Conservation (phyloP, 768 basidiomycete genomes). For the Gelatoporia subvermispora region DNA sequence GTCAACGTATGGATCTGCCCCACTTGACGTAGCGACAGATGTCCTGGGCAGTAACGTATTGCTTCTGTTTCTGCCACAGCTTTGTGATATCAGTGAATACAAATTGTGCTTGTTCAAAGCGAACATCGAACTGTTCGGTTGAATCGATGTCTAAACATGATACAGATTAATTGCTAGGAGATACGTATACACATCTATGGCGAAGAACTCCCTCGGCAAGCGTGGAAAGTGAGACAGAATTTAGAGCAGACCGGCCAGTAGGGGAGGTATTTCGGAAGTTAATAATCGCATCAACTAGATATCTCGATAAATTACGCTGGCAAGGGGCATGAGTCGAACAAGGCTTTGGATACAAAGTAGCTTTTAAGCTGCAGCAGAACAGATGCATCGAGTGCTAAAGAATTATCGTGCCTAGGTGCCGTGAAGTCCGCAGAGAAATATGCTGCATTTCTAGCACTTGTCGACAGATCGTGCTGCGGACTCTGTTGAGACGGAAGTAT, state of each 20-base stretch:
- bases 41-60: slow-evolving; percentile 8
- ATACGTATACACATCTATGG: not conserved
- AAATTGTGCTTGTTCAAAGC: slow-evolving; percentile 21
- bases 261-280: not conserved
- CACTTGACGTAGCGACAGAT: slow-evolving; percentile 67
- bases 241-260: not conserved
- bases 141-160: not conserved
- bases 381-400: not conserved
- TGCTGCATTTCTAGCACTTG: not conserved
- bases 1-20: slow-evolving; percentile 10
- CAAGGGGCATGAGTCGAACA: rapidly evolving
- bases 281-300: slow-evolving; percentile 5
- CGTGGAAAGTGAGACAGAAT: not conserved
- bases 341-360: no score
- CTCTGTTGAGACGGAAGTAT: slow-evolving; percentile 18
- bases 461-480: not conserved
- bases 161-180: not conserved
- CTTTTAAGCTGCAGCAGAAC: slow-evolving; percentile 1
- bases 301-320: slow-evolving; percentile 12
- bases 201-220: not conserved
- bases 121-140: slow-evolving; percentile 16
- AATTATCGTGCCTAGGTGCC: not conserved
- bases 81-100: slow-evolving; percentile 33
- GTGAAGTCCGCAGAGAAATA: slow-evolving; percentile 1
- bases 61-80: slow-evolving; percentile 5